Conservation (phyloP, 2,329 filamentous ascomycete species). For the Xylaria arbuscula region DNA sequence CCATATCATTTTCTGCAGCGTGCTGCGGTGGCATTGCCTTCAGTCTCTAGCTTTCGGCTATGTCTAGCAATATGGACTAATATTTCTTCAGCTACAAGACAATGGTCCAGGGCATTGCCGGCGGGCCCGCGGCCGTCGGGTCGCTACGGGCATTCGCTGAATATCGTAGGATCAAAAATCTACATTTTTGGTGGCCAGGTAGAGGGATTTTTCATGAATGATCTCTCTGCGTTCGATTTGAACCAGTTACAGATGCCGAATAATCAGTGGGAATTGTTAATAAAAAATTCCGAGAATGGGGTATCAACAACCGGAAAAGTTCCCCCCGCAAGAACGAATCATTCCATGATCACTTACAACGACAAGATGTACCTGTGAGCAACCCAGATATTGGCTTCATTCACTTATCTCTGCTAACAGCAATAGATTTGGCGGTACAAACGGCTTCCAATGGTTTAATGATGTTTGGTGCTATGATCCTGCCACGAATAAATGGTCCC, state of each 20-base stretch:
- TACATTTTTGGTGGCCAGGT: conserved; percentile 98
- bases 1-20: background rate
- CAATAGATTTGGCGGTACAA: conserved; percentile 91
- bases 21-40: background rate
- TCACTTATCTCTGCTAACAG: conserved; percentile 14
- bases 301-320: conserved; percentile 71
- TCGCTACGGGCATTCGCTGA: conserved; percentile 94
- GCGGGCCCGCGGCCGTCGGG: conserved; percentile 87
- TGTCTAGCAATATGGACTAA: conserved; percentile 16
- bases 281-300: conserved; percentile 75
- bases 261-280: conserved; percentile 95
- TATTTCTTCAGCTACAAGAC: conserved; percentile 78
- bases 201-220: conserved; percentile 98
- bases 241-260: conserved; percentile 92
- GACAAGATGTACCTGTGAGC: conserved; percentile 93
- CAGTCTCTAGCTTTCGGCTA: conserved; percentile 13
- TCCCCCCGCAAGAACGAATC: conserved; percentile 92
- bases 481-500: conserved; percentile 81
- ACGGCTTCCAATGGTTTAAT: conserved; percentile 97
- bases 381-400: background rate
- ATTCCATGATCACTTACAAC: conserved; percentile 89
- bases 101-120: conserved; percentile 95
- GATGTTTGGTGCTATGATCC: conserved; percentile 98
- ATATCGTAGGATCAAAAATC: conserved; percentile 96
- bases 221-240: conserved; percentile 92